Conservation (phyloP, 164 flowering plant species). For the Kingdonia uniflora region DNA sequence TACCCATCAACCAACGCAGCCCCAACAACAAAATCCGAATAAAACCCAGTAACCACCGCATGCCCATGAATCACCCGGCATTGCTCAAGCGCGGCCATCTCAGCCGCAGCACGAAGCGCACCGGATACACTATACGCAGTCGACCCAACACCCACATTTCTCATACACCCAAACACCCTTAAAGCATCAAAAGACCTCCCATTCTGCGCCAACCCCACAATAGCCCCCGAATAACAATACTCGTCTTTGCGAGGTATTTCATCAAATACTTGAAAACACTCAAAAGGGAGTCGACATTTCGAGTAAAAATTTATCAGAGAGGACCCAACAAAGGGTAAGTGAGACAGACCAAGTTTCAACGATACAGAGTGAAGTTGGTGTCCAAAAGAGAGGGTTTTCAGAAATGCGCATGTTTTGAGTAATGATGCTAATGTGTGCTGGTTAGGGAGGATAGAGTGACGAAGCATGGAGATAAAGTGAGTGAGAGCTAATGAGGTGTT, state of each 20-base stretch:
- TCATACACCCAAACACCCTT: background rate
- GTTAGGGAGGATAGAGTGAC: constrained; percentile 5
- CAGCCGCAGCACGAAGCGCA: constrained; percentile 4
- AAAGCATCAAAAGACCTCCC: background rate
- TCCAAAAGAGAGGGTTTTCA: background rate
- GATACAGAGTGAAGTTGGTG: constrained; percentile 7
- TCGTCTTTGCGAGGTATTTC: constrained; percentile 1
- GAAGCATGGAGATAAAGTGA: constrained; percentile 7
- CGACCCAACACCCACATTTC: background rate
- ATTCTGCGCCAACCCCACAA: constrained; percentile 8
- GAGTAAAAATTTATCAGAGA: constrained; percentile 2
- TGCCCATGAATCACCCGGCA: constrained; percentile 7
- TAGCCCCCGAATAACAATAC: background rate
- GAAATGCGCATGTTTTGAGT: constrained; percentile 7
- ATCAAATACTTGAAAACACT: constrained; percentile 2
- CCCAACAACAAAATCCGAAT: background rate
- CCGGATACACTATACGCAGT: constrained; percentile 8
- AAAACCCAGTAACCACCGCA: constrained; percentile 1
- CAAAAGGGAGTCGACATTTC: constrained; percentile 1
- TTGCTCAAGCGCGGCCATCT: constrained; percentile 4
- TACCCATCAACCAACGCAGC: constrained; percentile 8
- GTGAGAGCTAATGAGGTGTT: background rate
- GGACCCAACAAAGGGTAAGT: constrained; percentile 4
- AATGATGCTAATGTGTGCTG: constrained; percentile 5
- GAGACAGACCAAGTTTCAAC: constrained; percentile 3